Evolutionary conservation across 2,329 filamentous ascomycete genomes (phyloP), one percentile per base, ranked within the genome.

Genomic region (Westerdykella ornata): DNA sequence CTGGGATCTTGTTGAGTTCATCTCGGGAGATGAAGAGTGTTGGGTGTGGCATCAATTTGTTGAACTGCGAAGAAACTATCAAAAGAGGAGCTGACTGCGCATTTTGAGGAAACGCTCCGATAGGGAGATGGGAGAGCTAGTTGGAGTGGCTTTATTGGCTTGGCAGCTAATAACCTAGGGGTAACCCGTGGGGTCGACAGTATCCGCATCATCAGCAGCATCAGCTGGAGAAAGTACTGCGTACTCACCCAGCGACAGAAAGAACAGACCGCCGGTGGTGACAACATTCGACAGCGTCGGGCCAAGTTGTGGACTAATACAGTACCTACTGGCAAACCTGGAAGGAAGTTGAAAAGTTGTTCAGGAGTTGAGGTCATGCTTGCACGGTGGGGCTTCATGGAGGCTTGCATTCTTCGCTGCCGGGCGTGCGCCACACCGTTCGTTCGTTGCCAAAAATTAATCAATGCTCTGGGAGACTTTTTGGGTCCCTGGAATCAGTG

Each of bases 131-230:
- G 37, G 14, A 20, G 29, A 31, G 13, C 28, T 15, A 12, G 13
- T 34, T 12, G 9, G n/a, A 11, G 42, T 45, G 42, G 42, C 42
- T 45, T 44, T 41, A 45, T 45, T 45, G 42, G 38, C 42, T 41
- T 41, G 38, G 38, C 38, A 33, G 22, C 8, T 26, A 26, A 26
- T n/a, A n/a, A n/a, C n/a, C 22, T 11, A 26, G 12, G 22, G 22
- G 7, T 26, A 26, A 26, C 22, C 22, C 22, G 22, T 26, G 22
- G 22, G 22, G 22, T 26, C 22, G 22, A 26, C 22, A 11, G 8
- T 26, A 9, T 26, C 12, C 7, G 22, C 22, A 26, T 26, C 8
- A n/a, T n/a, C n/a, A n/a, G n/a, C n/a, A n/a, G n/a, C n/a, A n/a
- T n/a, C 22, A 26, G 7, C 22, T 26, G 22, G 22, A 11, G 22